These are phyloP conservation scores for Adansonia gregorii DNA, from an alignment of 441 rosid species.

Conservation along the genomic window DNA sequence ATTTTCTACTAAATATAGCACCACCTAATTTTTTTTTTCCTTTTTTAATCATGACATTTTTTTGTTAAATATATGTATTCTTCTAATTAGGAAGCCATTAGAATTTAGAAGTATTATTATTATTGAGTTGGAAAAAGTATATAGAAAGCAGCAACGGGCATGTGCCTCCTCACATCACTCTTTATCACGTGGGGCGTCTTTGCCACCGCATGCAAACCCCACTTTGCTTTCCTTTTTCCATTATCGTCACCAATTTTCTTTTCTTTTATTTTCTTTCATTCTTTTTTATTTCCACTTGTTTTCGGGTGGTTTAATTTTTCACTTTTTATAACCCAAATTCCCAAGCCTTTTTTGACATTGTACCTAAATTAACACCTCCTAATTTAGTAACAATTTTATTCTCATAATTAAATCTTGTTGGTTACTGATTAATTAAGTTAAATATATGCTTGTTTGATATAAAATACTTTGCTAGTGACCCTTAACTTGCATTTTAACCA, in stretches of 20 bases:
- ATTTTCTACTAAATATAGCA: no score
- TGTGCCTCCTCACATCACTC: constrained; percentile 47
- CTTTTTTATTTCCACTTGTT: neutral
- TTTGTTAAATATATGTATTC: no score
- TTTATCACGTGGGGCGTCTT: constrained; percentile 49
- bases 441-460: neutral
- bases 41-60: no score
- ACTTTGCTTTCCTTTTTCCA: constrained; percentile 23
- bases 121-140: neutral
- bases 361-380: neutral
- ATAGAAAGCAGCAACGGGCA: constrained; percentile 35
- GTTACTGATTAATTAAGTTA: neutral
- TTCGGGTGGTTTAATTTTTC: neutral
- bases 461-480: constrained; percentile 12
- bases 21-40: no score
- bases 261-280: neutral
- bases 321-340: neutral
- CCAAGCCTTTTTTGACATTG: neutral
- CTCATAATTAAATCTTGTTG: neutral
- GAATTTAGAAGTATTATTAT: neutral
- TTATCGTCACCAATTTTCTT: neutral
- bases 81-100: neutral
- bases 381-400: neutral
- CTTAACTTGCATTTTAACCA: constrained; percentile 25
- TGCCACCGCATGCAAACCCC: constrained; percentile 45